These are phyloP conservation scores for Sporothrix pallida DNA, from an alignment of 2,329 filamentous ascomycete species.

Conservation along the genomic window DNA sequence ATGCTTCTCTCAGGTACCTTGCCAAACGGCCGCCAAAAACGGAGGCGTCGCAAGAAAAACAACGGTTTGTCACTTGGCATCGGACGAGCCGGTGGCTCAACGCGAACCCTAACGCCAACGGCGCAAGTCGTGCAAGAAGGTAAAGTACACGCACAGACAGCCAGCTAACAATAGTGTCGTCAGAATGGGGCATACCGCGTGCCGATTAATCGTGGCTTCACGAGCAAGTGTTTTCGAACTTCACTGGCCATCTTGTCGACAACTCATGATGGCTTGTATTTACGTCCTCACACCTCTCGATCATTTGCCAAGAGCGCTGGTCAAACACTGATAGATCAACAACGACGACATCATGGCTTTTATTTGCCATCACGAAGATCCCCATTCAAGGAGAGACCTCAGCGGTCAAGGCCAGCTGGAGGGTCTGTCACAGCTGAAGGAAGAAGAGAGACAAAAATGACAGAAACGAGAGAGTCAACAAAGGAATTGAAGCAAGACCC, in stretches of 20 bases:
- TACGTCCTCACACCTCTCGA: neutral
- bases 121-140: neutral
- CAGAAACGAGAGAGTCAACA: neutral
- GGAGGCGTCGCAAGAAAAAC: neutral
- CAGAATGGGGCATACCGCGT: neutral
- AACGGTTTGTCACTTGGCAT: conserved; percentile 11
- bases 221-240: too few relatives aligned
- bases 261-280: too few relatives aligned
- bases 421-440: neutral
- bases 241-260: too few relatives aligned
- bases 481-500: neutral
- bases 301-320: neutral
- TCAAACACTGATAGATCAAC: neutral
- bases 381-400: conserved; percentile 5
- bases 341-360: neutral
- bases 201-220: neutral
- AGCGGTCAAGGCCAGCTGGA: neutral
- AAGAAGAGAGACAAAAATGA: neutral
- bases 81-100: neutral
- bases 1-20: neutral
- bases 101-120: neutral
- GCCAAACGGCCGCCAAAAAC: neutral
- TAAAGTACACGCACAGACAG: neutral
- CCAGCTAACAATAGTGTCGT: neutral
- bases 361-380: neutral